A percentile compares a stretch with the other conserved stretches of the same genome.
Evolutionary conservation across 192 early-diverging fungal species (phyloP).

Genomic region (Podila minutissima): DNA sequence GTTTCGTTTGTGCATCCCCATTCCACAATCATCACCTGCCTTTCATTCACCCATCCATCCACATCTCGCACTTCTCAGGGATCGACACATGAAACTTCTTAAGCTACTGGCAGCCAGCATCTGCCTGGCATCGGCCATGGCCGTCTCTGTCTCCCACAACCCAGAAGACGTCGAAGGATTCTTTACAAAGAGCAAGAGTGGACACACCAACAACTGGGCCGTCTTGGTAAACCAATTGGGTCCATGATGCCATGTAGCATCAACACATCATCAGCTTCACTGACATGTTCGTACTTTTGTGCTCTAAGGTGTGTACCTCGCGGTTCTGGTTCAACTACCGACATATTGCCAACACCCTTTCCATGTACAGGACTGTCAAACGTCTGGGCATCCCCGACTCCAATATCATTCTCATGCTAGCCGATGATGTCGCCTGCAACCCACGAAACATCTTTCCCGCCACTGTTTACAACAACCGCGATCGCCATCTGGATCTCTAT

Average conservation of each 20-base stretch:
- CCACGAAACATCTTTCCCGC: constrained; percentile 92
- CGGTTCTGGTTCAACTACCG: constrained; percentile 99
- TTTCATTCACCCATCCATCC: background rate
- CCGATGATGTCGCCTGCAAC: constrained; percentile 99
- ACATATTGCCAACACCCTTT: constrained; percentile 98
- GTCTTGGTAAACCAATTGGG: constrained; percentile 75
- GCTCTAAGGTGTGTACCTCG: constrained; percentile 89
- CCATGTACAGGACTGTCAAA: constrained; percentile 99
- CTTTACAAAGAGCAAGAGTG: constrained; percentile 61
- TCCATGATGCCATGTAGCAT: no score
- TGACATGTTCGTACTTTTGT: background rate
- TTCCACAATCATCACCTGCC: background rate
- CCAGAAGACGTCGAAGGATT: constrained; percentile 61
- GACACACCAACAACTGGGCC: constrained; percentile 99
- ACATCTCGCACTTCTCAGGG: background rate
- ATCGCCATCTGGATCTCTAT: constrained; percentile 86
- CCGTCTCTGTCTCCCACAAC: constrained; percentile 28
- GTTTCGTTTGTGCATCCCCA: no score
- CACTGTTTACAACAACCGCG: constrained; percentile 93
- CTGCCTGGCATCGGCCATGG: constrained; percentile 25
- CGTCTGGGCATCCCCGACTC: constrained; percentile 98
- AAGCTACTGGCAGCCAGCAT: constrained; percentile 11
- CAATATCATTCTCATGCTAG: constrained; percentile 99
- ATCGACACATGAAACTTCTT: constrained; percentile 27
- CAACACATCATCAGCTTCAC: background rate